A percentile compares a stretch with the other conserved stretches of the same genome.
These are phyloP conservation scores for Globisporangium orthogonon DNA, from an alignment of 352 stramenopile species.

Conservation along the genomic window DNA sequence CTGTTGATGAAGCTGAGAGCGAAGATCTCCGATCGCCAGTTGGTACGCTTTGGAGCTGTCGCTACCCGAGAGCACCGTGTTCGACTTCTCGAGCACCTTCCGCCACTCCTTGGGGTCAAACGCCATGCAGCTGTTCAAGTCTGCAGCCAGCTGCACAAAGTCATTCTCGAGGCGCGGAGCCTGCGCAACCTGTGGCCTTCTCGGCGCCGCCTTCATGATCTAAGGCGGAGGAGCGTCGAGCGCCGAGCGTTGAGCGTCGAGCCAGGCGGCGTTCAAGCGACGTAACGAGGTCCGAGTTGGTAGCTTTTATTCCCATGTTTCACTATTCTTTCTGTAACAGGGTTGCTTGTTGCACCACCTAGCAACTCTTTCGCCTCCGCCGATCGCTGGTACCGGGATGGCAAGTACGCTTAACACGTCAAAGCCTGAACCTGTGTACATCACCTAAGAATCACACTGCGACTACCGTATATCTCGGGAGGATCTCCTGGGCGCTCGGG, in stretches of 20 bases:
- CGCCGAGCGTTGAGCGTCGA: too few species aligned
- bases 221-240: too few species aligned
- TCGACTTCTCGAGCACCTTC: conserved; percentile 34
- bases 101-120: conserved; percentile 61
- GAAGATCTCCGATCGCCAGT: too few species aligned
- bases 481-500: conserved; percentile 21
- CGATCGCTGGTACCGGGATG: too few species aligned
- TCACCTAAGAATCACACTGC: conserved; percentile 1
- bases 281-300: too few species aligned
- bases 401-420: too few species aligned
- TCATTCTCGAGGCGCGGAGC: conserved; percentile 13
- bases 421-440: too few species aligned
- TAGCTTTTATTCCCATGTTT: too few species aligned
- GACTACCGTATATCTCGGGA: conserved; percentile 18
- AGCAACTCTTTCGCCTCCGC: too few species aligned
- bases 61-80: conserved; percentile 12
- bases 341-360: too few species aligned
- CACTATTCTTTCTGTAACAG: too few species aligned
- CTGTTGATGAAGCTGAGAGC: background rate
- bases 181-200: background rate
- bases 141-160: conserved; percentile 40
- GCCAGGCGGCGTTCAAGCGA: too few species aligned
- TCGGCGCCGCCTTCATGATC: background rate
- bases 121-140: conserved; percentile 36
- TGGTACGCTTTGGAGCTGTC: background rate